Conservation (phyloP, 2,329 filamentous ascomycete genomes). For the Ceratocystis cacaofunesta region DNA sequence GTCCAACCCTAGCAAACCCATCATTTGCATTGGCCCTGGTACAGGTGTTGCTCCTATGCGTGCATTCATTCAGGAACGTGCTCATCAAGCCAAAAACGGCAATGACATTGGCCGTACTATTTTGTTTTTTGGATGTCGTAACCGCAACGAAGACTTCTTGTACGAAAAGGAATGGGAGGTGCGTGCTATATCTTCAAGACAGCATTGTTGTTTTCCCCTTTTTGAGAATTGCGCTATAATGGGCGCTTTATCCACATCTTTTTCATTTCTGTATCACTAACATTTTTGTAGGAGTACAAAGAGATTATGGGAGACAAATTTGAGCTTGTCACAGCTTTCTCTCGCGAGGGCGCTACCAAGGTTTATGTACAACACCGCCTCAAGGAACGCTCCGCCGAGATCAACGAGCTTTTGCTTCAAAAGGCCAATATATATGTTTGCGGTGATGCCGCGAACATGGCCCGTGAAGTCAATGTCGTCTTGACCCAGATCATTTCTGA, state of each 20-base stretch:
- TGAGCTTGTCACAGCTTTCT: slow-evolving; percentile 85
- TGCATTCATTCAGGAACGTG: slow-evolving; percentile 86
- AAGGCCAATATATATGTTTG: slow-evolving; percentile 97
- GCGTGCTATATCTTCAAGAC: slow-evolving; percentile 27
- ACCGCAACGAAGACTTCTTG: slow-evolving; percentile 74
- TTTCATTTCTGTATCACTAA: slow-evolving; percentile 19
- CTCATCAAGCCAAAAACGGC: slow-evolving; percentile 64
- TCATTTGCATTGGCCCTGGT: slow-evolving; percentile 93
- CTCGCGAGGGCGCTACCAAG: slow-evolving; percentile 73
- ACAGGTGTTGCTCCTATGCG: slow-evolving; percentile 95
- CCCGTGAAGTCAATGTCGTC: slow-evolving; percentile 78
- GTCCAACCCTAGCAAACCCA: slow-evolving; percentile 80
- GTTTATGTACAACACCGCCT: slow-evolving; percentile 94
- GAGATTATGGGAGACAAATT: slow-evolving; percentile 75
- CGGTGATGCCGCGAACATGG: slow-evolving; percentile 95
- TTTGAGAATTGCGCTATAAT: not conserved
- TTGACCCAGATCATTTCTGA: slow-evolving; percentile 75
- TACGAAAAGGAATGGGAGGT: slow-evolving; percentile 89
- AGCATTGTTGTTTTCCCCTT: not conserved
- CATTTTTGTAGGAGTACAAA: slow-evolving; percentile 54
- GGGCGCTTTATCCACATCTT: no score
- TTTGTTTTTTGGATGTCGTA: slow-evolving; percentile 91
- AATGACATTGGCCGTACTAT: slow-evolving; percentile 74
- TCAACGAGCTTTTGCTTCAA: slow-evolving; percentile 73
- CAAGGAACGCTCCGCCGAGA: slow-evolving; percentile 64